A percentile compares a stretch with the other conserved stretches of the same genome.
Evolutionary conservation across 768 basidiomycete species (phyloP).

Genomic region (Clathrus columnatus): DNA sequence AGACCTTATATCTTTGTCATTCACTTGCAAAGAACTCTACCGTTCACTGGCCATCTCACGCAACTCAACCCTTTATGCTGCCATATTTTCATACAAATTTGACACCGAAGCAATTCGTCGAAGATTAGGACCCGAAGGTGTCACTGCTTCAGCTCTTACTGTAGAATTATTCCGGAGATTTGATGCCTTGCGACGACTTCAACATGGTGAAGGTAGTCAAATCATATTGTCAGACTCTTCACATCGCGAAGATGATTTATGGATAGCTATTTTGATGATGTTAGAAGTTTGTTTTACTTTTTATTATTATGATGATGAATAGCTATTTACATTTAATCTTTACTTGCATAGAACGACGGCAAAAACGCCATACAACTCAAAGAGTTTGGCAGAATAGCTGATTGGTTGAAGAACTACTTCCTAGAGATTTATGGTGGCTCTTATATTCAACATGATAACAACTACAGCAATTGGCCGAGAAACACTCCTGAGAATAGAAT

Average conservation of each 20-base stretch:
- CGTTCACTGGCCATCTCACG: slow-evolving; percentile 38
- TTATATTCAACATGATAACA: slow-evolving; percentile 23
- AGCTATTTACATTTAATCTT: not conserved
- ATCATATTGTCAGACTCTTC: slow-evolving; percentile 22
- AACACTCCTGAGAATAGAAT: slow-evolving; percentile 44
- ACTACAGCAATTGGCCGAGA: slow-evolving; percentile 44
- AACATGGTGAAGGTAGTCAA: slow-evolving; percentile 32
- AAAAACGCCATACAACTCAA: slow-evolving; percentile 63
- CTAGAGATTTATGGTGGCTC: slow-evolving; percentile 54
- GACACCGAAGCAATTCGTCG: slow-evolving; percentile 43
- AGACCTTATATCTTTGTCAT: slow-evolving; percentile 46
- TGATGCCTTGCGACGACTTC: slow-evolving; percentile 47
- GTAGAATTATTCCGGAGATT: slow-evolving; percentile 61
- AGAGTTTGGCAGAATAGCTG: slow-evolving; percentile 54
- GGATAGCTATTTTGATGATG: slow-evolving; percentile 67
- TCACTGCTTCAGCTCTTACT: slow-evolving; percentile 39
- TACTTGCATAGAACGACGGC: slow-evolving; percentile 41
- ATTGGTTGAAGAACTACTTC: slow-evolving; percentile 62
- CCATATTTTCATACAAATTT: slow-evolving; percentile 60
- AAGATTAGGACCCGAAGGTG: slow-evolving; percentile 34
- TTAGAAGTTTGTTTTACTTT: slow-evolving; percentile 35
- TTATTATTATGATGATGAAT: not conserved
- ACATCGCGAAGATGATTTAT: slow-evolving; percentile 31
- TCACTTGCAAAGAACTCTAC: slow-evolving; percentile 40
- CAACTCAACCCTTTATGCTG: slow-evolving; percentile 66